A percentile compares a stretch with the other conserved stretches of the same genome.
phyloP scores from a whole-genome alignment of 805 yeast species.

The Pichia eremophila region DNA sequence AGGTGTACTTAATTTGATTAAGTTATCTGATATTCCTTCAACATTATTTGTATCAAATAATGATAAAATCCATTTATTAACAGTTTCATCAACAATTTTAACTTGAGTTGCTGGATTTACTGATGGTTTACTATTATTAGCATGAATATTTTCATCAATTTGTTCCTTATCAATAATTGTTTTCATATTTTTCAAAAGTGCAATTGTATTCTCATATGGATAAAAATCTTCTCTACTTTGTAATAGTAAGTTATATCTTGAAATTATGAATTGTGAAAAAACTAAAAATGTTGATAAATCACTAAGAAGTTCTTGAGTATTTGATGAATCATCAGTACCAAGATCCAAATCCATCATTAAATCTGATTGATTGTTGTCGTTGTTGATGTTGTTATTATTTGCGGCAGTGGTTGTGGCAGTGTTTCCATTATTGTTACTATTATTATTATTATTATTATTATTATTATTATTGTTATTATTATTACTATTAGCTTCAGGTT shows the following conservation, averaged over 20 bases:
- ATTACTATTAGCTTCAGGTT: conserved; percentile 8
- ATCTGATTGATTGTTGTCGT: conserved; percentile 12
- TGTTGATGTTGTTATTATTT: no score
- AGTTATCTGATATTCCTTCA: conserved; percentile 77
- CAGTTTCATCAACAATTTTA: conserved; percentile 3
- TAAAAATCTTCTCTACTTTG: neutral
- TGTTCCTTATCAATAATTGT: neutral
- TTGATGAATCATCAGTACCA: conserved; percentile 50
- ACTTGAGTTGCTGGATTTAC: neutral
- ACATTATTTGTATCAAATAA: conserved; percentile 49
- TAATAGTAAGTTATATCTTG: conserved; percentile 11
- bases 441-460: no score
- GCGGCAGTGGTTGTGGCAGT: no score
- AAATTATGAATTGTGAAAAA: conserved; percentile 25
- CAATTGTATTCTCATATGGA: neutral
- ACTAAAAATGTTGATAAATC: conserved; percentile 57
- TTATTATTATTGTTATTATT: no score
- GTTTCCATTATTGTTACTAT: no score
- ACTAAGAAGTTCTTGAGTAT: conserved; percentile 51
- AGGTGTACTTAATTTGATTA: conserved; percentile 56
- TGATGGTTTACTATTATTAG: neutral
- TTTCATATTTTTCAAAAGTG: conserved; percentile 3
- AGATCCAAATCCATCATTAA: conserved; percentile 20
- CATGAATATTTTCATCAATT: neutral
- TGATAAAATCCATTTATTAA: conserved; percentile 72